phyloP scores from a whole-genome alignment of 768 basidiomycete species.

The Leccinum pellstonianum region DNA sequence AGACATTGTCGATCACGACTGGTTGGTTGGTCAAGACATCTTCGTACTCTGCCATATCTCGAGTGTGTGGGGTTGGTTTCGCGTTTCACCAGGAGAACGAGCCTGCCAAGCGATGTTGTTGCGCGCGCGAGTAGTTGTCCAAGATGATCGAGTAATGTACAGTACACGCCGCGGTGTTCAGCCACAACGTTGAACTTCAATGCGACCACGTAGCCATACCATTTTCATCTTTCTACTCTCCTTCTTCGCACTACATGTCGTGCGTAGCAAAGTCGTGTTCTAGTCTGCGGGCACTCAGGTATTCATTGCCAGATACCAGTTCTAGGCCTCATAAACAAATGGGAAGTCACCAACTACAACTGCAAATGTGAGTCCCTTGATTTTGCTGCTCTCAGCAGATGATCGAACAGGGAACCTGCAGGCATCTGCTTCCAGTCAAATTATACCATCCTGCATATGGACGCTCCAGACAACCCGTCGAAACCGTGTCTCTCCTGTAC shows the following conservation, averaged over 20 bases:
- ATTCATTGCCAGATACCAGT: constrained; percentile 36
- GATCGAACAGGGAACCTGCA: constrained; percentile 32
- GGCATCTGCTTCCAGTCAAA: constrained; percentile 91
- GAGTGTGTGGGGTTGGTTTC: constrained; percentile 12
- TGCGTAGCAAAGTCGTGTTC: constrained; percentile 23
- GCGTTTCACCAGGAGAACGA: background rate
- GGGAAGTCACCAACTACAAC: constrained; percentile 82
- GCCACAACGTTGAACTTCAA: constrained; percentile 18
- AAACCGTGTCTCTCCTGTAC: constrained; percentile 94
- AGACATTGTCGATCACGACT: constrained; percentile 97
- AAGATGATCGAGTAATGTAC: background rate
- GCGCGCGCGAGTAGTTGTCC: constrained; percentile 1
- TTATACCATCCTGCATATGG: constrained; percentile 81
- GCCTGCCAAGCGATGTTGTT: constrained; percentile 4
- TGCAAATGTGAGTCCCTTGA: constrained; percentile 68
- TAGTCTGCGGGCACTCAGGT: constrained; percentile 9
- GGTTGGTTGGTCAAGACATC: constrained; percentile 98
- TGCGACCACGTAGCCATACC: constrained; percentile 17
- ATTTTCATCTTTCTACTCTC: constrained; percentile 15
- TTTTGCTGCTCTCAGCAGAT: background rate
- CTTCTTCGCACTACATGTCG: constrained; percentile 21
- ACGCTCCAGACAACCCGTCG: constrained; percentile 76
- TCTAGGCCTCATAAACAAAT: constrained; percentile 57
- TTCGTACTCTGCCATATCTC: constrained; percentile 79
- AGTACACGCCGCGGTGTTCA: constrained; percentile 7